Base-by-base conservation (phyloP, 768 basidiomycete genomes). In the Podaxis pistillaris region DNA sequence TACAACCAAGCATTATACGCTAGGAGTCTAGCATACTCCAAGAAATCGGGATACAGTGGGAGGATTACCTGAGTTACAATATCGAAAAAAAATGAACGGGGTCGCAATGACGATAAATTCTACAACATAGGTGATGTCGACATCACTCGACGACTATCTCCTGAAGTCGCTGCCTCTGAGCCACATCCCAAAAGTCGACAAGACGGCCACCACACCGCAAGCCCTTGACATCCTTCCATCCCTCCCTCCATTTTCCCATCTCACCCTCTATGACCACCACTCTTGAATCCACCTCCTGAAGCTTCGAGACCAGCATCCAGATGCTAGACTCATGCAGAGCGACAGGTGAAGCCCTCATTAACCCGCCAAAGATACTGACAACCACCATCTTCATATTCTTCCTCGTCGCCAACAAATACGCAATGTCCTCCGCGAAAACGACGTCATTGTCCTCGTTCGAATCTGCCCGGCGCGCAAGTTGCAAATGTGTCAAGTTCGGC, bases 391-490 rank as follows among this genome's bases (percentile, higher is more conserved):
- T 71, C 65, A 81, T 53, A n/a, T 36, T 60, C 3, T 70, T 67
- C 19, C 69, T 71, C 41, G 66, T 60, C 28, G 58, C 65, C 37
- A 81, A 68, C 41, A 79, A 65, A 11, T 47, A 12, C 13, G 63
- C 65, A 15, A 81, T 62, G 15, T 76, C 75, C 9, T 73, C 67
- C 1, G 70, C 68, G 57, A 81, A 81, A 17, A 68, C 58, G 6
- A 64, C 22, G 66, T 81, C 80, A 58, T 81, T 81, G 26, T 75
- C 77, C 60, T 69, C 68, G 63, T 80, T 81, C 4, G 78, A 76
- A 52, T 78, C 70, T 22, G 75, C 71, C 1, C 74, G 74, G 36
- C 80, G 78, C 2, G 78, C 67, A 8, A 81, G 68, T 55, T 78
- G 72, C 17, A 81, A 68, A 65, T 81, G 75, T 1, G 79, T 72